Evolutionary conservation across 345 rosid genomes (phyloP).

Genomic region (Erucastrum elatum): DNA sequence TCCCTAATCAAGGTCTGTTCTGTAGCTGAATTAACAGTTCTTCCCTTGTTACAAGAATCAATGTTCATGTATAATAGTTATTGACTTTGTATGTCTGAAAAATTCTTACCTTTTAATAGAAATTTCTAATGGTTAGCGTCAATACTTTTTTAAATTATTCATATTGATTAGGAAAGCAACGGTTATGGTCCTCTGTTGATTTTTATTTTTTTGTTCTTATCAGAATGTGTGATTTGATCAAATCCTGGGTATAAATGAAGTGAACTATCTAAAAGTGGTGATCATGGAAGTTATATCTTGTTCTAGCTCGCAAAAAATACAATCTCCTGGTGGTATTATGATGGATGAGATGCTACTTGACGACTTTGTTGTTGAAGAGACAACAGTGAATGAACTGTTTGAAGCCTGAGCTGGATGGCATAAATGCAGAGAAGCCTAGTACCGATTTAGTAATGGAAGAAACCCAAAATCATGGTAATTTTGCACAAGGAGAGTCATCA

Average conservation of each 20-base stretch:
- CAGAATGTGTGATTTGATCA: background rate
- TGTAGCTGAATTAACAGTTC: background rate
- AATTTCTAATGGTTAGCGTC: background rate
- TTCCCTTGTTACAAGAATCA: background rate
- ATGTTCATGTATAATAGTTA: background rate
- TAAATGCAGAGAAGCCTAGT: slow-evolving; percentile 44
- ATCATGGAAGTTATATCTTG: slow-evolving; percentile 60
- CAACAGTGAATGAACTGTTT: slow-evolving; percentile 33
- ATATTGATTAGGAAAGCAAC: slow-evolving; percentile 1
- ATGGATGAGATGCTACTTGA: slow-evolving; percentile 41
- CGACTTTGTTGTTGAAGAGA: slow-evolving; percentile 39
- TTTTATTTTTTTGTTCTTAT: background rate
- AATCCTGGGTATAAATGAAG: slow-evolving; percentile 14
- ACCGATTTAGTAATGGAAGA: slow-evolving; percentile 42
- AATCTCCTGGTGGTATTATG: slow-evolving; percentile 36
- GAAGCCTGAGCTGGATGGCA: slow-evolving; percentile 50
- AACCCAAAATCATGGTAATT: slow-evolving; percentile 50
- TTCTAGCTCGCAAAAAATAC: slow-evolving; percentile 52
- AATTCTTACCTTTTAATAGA: slow-evolving; percentile 13
- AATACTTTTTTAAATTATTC: background rate
- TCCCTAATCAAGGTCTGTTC: slow-evolving; percentile 3
- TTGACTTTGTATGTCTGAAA: background rate
- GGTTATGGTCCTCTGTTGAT: background rate
- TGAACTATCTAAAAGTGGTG: slow-evolving; percentile 11
- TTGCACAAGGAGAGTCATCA: slow-evolving; percentile 53